Conservation (phyloP, 805 yeast genomes). For the Saccharomycopsis oosterbeekiorum region DNA sequence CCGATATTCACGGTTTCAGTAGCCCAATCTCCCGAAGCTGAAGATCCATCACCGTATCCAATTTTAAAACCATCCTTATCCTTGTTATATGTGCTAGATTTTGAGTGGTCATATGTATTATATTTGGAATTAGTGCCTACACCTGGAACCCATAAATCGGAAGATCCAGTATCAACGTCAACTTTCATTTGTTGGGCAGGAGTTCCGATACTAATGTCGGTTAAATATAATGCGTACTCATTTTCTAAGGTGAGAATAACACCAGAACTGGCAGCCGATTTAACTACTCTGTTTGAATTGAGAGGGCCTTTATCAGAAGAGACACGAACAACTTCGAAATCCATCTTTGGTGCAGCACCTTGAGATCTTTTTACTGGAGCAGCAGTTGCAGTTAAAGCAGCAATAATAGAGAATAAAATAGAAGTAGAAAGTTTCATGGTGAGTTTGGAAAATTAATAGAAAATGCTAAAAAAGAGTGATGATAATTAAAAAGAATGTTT, state of each 20-base stretch:
- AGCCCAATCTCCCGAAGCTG: conserved; percentile 39
- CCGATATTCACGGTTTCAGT: conserved; percentile 41
- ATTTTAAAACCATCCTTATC: conserved; percentile 28
- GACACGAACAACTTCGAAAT: conserved; percentile 9
- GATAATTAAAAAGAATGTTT: neutral
- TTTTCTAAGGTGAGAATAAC: conserved; percentile 26
- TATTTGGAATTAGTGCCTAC: conserved; percentile 18
- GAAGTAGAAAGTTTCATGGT: conserved; percentile 12
- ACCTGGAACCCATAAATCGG: conserved; percentile 36
- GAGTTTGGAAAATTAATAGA: neutral
- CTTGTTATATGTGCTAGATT: conserved; percentile 29
- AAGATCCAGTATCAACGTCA: conserved; percentile 40
- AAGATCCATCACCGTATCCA: conserved; percentile 39
- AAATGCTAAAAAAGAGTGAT: neutral
- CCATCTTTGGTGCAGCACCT: conserved; percentile 8
- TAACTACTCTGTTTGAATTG: neutral
- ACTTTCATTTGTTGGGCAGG: conserved; percentile 35
- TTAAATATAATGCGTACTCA: conserved; percentile 36
- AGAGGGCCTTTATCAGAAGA: neutral
- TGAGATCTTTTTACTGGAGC: conserved; percentile 7
- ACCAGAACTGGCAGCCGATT: conserved; percentile 9
- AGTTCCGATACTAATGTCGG: conserved; percentile 26
- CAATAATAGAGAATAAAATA: conserved; percentile 2
- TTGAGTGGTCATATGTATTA: conserved; percentile 30
- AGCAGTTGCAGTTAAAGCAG: conserved; percentile 6